Conservation (phyloP, 352 stramenopile species). For the Lagenidium giganteum region DNA sequence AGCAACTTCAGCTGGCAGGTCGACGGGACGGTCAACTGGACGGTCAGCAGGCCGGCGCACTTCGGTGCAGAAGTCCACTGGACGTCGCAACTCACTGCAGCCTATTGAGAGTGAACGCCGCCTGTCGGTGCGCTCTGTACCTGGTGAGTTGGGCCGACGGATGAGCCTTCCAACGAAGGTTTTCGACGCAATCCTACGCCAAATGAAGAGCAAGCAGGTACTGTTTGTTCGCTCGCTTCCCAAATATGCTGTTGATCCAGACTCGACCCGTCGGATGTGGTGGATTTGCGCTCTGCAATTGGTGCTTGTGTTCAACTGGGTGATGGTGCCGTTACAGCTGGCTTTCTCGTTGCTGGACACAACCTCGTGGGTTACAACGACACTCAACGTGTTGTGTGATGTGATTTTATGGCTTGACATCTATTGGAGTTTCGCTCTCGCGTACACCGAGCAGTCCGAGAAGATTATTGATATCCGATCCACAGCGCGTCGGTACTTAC, state of each 20-base stretch:
- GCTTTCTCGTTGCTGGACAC: background rate
- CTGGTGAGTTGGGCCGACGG: too few relatives aligned
- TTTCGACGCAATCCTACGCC: too few relatives aligned
- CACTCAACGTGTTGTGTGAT: background rate
- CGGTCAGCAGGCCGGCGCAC: too few relatives aligned
- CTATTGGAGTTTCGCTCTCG: background rate
- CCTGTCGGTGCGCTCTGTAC: too few relatives aligned
- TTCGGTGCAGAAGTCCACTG: too few relatives aligned
- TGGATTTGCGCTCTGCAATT: background rate
- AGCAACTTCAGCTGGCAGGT: too few relatives aligned
- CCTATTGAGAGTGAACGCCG: too few relatives aligned
- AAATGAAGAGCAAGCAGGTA: too few relatives aligned
- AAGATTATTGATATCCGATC: background rate
- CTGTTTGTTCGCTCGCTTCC: background rate
- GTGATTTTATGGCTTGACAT: background rate
- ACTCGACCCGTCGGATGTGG: background rate
- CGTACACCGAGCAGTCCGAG: background rate
- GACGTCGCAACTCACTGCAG: too few relatives aligned
- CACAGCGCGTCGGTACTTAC: background rate
- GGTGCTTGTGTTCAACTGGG: background rate
- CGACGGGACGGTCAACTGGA: too few relatives aligned
- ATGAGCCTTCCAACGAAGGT: too few relatives aligned
- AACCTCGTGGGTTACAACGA: background rate
- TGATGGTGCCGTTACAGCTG: background rate
- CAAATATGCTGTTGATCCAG: background rate